Evolutionary conservation across 331 rosid genomes (phyloP), one percentile per base, ranked within the genome.

Genomic region (Saraca asoca): DNA sequence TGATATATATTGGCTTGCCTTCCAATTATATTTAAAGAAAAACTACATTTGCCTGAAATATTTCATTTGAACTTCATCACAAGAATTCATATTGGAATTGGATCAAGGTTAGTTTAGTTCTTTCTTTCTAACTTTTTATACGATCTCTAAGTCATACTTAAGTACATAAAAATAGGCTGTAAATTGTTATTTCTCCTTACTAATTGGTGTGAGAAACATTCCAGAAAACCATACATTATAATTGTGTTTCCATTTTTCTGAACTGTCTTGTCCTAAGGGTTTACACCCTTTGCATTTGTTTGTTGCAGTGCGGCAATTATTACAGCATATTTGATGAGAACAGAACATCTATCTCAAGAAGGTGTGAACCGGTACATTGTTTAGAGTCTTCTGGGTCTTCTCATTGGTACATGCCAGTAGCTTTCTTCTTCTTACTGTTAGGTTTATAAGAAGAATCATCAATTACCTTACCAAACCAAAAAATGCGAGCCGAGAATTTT

Each of bases 251-350:
- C 18, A 58, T 49, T 57, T 70, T 73, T 43, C 66, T 66, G 62
- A 60, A 37, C 54, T 63, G 29, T 53, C 64, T 24, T 44, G 60
- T 19, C 57, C 58, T 67, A 62, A 54, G 51, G 68, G 41, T 72
- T 73, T 74, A 58, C 41, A 31, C 19, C 52, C 50, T 69, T 71
- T 74, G 75, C 50, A 9, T 77, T 64, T 71, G 51, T 70, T 83
- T 35, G 58, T 80, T 85, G 91, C 94, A 93, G 98, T 79, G 98
- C 98, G 62, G 87, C 98, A 58, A 64, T 93, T 79, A 67, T 93
- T 58, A 93, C 85, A 4, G 93, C 96, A 6, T 88, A 93, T 81
- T 86, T 93, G 83, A 93, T 93, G 98, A 88, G 84, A 73, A 81
- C 78, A 0, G 98, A 93, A 69, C 80, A 72, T 62, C 81, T 93